Conservation (phyloP, 495 filamentous ascomycete species). For the Aspergillus cristatus region DNA sequence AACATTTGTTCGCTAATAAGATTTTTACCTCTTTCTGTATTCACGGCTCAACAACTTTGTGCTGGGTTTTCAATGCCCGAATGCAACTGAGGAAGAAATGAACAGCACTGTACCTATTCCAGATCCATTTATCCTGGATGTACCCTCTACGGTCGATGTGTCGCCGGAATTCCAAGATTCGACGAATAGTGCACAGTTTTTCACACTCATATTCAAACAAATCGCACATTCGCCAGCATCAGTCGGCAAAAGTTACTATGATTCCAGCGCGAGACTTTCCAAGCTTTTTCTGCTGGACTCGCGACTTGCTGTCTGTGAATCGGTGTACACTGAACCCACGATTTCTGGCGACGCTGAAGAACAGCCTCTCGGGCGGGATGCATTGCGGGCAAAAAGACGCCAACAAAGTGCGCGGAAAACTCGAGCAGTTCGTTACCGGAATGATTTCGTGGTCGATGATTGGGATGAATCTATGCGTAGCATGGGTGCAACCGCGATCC, state of each 20-base stretch:
- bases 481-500: not conserved
- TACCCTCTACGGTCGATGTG: conserved; percentile 13
- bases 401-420: conserved; percentile 4
- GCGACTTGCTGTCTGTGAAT: conserved; percentile 27
- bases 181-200: conserved; percentile 10
- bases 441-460: conserved; percentile 31
- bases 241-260: conserved; percentile 8
- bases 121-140: conserved; percentile 34
- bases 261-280: conserved; percentile 16
- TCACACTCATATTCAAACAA: conserved; percentile 29
- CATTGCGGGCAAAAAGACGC: conserved; percentile 18
- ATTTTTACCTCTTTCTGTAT: conserved; percentile 30
- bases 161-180: conserved; percentile 3
- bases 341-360: conserved; percentile 2
- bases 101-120: conserved; percentile 13
- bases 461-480: conserved; percentile 22
- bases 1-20: conserved; percentile 7
- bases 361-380: conserved; percentile 7
- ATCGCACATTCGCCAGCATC: conserved; percentile 15
- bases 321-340: conserved; percentile 15
- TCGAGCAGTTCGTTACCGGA: conserved; percentile 2
- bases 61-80: conserved; percentile 27
- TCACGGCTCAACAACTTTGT: conserved; percentile 33
- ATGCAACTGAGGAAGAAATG: conserved; percentile 8
- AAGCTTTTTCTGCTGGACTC: conserved; percentile 33